Conservation (phyloP, 2,329 filamentous ascomycete species). For the Fusarium torreyae region DNA sequence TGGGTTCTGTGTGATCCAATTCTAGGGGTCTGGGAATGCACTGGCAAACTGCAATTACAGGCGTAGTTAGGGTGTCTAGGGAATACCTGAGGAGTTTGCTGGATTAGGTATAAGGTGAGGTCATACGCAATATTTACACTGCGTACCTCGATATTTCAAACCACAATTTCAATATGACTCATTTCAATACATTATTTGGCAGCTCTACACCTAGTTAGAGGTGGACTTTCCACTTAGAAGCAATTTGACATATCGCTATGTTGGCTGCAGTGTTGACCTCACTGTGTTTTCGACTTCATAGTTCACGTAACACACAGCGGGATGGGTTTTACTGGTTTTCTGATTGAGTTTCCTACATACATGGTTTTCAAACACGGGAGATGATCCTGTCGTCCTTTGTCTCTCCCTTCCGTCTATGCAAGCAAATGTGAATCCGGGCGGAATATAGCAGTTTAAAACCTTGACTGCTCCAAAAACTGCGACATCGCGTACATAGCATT, state of each 20-base stretch:
- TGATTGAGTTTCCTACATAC: constrained; percentile 12
- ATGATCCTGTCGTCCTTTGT: constrained; percentile 5
- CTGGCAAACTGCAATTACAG: not conserved
- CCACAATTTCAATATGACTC: not conserved
- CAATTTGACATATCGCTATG: not conserved
- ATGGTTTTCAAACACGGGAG: constrained; percentile 1
- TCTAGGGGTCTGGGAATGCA: not conserved
- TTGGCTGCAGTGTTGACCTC: too few relatives aligned
- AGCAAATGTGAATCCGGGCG: constrained; percentile 4
- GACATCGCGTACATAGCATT: not conserved
- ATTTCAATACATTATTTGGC: not conserved
- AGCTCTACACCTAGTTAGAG: not conserved
- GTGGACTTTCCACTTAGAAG: not conserved
- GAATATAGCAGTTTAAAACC: constrained; percentile 1
- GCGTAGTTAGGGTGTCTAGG: not conserved
- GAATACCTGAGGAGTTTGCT: not conserved
- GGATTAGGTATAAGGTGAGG: constrained; percentile 1
- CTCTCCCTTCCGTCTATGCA: constrained; percentile 15
- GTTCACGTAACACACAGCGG: not conserved
- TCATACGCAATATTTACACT: not conserved
- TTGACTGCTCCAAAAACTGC: not conserved
- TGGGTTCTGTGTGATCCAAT: not conserved
- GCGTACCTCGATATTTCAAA: not conserved
- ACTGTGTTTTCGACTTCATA: not conserved
- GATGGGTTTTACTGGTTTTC: constrained; percentile 1